phyloP scores from a whole-genome alignment of 345 rosid species.

The Citrus glauca region DNA sequence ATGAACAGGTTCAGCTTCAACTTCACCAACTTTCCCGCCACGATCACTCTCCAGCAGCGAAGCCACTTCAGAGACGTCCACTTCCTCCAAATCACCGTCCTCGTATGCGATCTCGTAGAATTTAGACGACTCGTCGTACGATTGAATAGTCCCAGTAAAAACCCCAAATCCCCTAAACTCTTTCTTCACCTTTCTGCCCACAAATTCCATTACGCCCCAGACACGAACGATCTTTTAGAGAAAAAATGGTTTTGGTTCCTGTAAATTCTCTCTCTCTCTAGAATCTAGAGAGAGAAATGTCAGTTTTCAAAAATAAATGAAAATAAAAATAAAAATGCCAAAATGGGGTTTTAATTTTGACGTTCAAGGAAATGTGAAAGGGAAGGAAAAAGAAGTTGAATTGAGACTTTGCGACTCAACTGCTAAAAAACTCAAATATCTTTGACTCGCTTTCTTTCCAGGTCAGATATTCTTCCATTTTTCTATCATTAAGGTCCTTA shows the following conservation, averaged over 20 bases:
- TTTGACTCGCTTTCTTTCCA: background rate
- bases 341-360: background rate
- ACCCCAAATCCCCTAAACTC: conserved; percentile 44
- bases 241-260: background rate
- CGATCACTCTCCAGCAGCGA: conserved; percentile 24
- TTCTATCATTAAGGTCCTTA: background rate
- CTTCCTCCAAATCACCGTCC: conserved; percentile 65
- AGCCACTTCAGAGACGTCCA: conserved; percentile 40
- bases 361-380: background rate
- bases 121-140: conserved; percentile 54
- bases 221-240: background rate
- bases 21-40: conserved; percentile 14
- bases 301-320: background rate
- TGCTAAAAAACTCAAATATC: background rate
- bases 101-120: conserved; percentile 56
- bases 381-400: background rate
- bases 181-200: conserved; percentile 62
- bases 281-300: background rate
- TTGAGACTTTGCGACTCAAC: background rate
- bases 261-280: conserved; percentile 5
- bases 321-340: background rate
- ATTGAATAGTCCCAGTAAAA: conserved; percentile 47
- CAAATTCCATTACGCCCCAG: conserved; percentile 45
- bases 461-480: background rate
- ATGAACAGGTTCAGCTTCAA: conserved; percentile 20